Evolutionary conservation across 176 grass and related monocot genomes (phyloP), one percentile per base, ranked within the genome.

Genomic region (Eragrostis nindensis): DNA sequence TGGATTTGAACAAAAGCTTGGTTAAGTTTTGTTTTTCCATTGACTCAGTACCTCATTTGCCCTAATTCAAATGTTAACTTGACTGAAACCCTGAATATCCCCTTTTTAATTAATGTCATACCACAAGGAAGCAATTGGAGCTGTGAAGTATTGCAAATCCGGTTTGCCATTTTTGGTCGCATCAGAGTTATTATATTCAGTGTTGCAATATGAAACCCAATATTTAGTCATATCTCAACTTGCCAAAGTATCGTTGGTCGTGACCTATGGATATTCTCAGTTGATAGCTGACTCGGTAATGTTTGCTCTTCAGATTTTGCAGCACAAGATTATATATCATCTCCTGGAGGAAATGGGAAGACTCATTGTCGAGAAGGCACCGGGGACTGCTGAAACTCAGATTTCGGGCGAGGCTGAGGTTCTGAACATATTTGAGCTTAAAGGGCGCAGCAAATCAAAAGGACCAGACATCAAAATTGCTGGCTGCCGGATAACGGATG

Each of bases 381-480:
- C 96, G 41, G 96, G 96, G 7, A 95, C 92, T 54, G 85, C 86
- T 50, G 96, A 99, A 85, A 95, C 86, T 29, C 84, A 99, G 38
- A 85, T 99, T 85, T 87, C 90, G 38, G 92, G 96, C 32, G 96
- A 99, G 82, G 96, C 88, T 42, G 92, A 95, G 76, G 71, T 99
- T 59, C 73, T 99, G 46, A 89, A 87, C 78, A 95, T 99, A 82
- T 99, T 99, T 18, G 88, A 95, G 79, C 83, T 93, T 57, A 99
- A 95, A 92, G 92, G 92, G 18, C 86, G 90, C 44, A 93, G 85
- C 79, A 93, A 94, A 47, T 86, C 90, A 17, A 99, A 93, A 76
- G 96, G 88, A 62, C 71, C 96, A 6, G 96, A 99, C 61, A 75
- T 95, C 38, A 99, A 95, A 84, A 99, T 99, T 72, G 96, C 92